These are phyloP conservation scores for Cyberlindnera petersonii DNA, from an alignment of 805 yeast genomes.

Conservation along the genomic window DNA sequence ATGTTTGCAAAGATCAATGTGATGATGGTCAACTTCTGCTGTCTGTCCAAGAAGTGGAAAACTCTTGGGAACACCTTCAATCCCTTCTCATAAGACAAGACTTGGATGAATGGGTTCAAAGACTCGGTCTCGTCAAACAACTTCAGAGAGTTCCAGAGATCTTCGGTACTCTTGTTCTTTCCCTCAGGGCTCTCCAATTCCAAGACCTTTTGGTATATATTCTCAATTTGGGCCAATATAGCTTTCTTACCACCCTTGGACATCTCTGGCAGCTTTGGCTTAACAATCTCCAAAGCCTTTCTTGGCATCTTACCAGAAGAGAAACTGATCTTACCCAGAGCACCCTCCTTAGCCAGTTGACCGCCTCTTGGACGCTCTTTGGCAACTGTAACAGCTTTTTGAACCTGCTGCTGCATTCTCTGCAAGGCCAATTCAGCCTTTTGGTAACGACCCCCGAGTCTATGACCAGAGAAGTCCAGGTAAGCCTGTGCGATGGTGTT, in stretches of 20 bases:
- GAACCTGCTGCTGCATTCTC: slow-evolving; percentile 97
- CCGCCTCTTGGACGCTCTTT: slow-evolving; percentile 71
- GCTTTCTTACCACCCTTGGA: slow-evolving; percentile 41
- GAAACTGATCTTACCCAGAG: slow-evolving; percentile 80
- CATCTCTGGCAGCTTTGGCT: slow-evolving; percentile 36
- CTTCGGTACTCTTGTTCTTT: slow-evolving; percentile 43
- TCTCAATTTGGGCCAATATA: slow-evolving; percentile 68
- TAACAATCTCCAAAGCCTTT: slow-evolving; percentile 69
- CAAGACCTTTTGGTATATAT: slow-evolving; percentile 70
- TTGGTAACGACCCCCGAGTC: slow-evolving; percentile 79
- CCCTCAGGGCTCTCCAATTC: slow-evolving; percentile 74
- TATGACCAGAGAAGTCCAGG: slow-evolving; percentile 85
- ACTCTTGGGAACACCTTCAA: slow-evolving; percentile 85
- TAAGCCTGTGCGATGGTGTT: slow-evolving; percentile 91
- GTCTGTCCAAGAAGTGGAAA: slow-evolving; percentile 73
- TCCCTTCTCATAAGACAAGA: slow-evolving; percentile 81
- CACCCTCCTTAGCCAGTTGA: slow-evolving; percentile 72
- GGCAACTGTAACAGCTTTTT: slow-evolving; percentile 92
- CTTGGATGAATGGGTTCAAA: slow-evolving; percentile 71
- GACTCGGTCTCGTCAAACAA: slow-evolving; percentile 55
- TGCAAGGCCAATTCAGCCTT: slow-evolving; percentile 88
- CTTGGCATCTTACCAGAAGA: slow-evolving; percentile 84
- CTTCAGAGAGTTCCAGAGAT: slow-evolving; percentile 75
- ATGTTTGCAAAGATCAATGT: slow-evolving; percentile 77
- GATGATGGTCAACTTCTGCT: slow-evolving; percentile 71